Conservation (phyloP, 805 yeast genomes). For the Zygotorulaspora florentina region DNA sequence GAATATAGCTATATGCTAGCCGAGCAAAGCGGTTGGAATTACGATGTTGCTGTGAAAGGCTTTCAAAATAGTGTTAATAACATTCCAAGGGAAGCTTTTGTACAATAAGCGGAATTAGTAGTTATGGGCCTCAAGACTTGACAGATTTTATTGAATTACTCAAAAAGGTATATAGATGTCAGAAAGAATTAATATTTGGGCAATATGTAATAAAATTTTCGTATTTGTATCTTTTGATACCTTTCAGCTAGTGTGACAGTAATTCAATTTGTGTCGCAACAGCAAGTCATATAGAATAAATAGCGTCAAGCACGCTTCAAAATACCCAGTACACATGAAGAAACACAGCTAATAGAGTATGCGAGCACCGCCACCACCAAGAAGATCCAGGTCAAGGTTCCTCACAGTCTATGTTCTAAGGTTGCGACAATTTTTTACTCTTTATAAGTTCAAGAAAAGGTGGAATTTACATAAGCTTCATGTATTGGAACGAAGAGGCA, state of each 20-base stretch:
- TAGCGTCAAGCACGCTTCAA: too few species aligned
- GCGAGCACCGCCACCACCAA: constrained; percentile 35
- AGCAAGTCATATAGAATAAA: too few species aligned
- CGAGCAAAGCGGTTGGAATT: constrained; percentile 85
- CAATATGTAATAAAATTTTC: too few species aligned
- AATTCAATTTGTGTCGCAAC: neutral
- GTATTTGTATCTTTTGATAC: too few species aligned
- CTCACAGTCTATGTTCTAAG: constrained; percentile 15
- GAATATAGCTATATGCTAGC: constrained; percentile 78
- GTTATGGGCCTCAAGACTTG: too few species aligned
- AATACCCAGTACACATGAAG: too few species aligned
- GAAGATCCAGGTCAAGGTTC: constrained; percentile 24
- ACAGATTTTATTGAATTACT: neutral
- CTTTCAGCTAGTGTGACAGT: neutral
- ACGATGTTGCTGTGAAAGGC: constrained; percentile 59
- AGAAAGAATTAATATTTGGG: neutral
- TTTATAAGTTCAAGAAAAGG: constrained; percentile 19
- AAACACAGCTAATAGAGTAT: constrained; percentile 10
- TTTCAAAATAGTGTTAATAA: constrained; percentile 64
- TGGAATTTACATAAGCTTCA: constrained; percentile 27
- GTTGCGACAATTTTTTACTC: constrained; percentile 17
- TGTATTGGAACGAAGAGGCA: constrained; percentile 8
- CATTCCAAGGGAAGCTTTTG: constrained; percentile 56
- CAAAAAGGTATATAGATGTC: neutral
- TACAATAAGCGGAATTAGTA: constrained; percentile 14